Evolutionary conservation across 495 filamentous ascomycete species (phyloP).

Genomic region (Xeromyces bisporus): DNA sequence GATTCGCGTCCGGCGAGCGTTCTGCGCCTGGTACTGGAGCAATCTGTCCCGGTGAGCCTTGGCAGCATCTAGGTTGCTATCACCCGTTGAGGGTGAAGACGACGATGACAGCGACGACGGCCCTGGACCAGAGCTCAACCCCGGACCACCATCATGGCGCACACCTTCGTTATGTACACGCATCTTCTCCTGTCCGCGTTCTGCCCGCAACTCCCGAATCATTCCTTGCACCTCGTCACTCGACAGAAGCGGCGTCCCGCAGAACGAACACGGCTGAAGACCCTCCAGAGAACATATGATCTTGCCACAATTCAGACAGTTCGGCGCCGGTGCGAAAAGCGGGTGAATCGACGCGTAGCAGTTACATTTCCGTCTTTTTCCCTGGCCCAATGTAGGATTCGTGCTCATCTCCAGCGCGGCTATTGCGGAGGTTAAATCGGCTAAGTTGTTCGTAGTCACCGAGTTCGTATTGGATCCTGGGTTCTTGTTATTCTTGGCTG

Average conservation of each 20-base stretch:
- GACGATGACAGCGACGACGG: too few relatives aligned
- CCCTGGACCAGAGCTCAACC: conserved; percentile 25
- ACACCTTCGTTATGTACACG: conserved; percentile 64
- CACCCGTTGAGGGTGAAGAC: too few relatives aligned
- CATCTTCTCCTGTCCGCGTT: conserved; percentile 74
- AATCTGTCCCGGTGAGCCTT: conserved; percentile 68
- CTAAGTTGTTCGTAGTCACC: conserved; percentile 44
- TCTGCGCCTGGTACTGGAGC: conserved; percentile 71
- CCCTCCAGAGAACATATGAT: conserved; percentile 95
- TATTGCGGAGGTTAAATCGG: conserved; percentile 81
- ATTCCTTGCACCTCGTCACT: conserved; percentile 60
- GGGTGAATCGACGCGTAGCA: conserved; percentile 79
- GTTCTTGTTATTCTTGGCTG: too few relatives aligned
- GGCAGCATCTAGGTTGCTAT: conserved; percentile 27
- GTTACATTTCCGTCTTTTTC: conserved; percentile 49
- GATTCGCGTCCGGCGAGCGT: conserved; percentile 72
- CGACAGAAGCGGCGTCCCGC: conserved; percentile 53
- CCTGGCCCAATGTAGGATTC: conserved; percentile 48
- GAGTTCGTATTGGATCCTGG: too few relatives aligned
- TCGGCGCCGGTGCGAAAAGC: conserved; percentile 70
- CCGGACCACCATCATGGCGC: conserved; percentile 24
- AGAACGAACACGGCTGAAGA: conserved; percentile 89
- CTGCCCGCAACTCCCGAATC: conserved; percentile 70
- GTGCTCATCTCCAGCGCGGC: conserved; percentile 78
- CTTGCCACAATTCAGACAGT: conserved; percentile 85